Evolutionary conservation across 2,329 filamentous ascomycete genomes (phyloP), one percentile per base, ranked within the genome.

Genomic region (Curvularia sp.): DNA sequence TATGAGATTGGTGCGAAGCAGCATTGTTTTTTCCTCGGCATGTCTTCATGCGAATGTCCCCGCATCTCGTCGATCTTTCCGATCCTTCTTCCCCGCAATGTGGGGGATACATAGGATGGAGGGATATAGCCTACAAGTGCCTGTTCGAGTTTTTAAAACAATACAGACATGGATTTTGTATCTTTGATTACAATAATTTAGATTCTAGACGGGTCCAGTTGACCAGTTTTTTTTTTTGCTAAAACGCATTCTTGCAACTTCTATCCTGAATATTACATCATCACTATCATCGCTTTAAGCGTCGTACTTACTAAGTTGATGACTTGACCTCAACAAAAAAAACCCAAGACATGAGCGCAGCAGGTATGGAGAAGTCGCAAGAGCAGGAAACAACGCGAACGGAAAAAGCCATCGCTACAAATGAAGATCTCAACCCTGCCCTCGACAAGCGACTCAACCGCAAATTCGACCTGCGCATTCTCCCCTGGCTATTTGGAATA

Each of bases 401-500:
- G 13, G 59, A 61, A 36, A 56, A 56, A 12, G 45, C 49, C 8
- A 50, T 36, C 13, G 9, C 23, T 2, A 36, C 38, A 1, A n/a
- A 50, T 0, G 13, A 39, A 18, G 19, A 41, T 3, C 25, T 43
- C 13, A 30, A 65, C 7, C n/a, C 39, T 6, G 63, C 63, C 8
- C 64, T 75, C 1, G 71, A 76, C n/a, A 70, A 65, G 46, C 61
- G 71, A 30, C 71, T 81, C 32, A 81, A 75, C 12, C 68, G 75
- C 21, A 80, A 79, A 47, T 76, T 81, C 49, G 80, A 81, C 64
- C 53, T 65, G 0, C 79, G 78, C 46, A 75, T 82, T 28, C 64
- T 82, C 10, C 80, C 80, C 3, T 81, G 78, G 79, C 72, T 82
- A 5, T 81, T 81, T 46, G 70, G 73, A 9, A 72, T 82, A 13